Evolutionary conservation across 2,329 filamentous ascomycete genomes (phyloP).

Genomic region (Diaporthe vexans): DNA sequence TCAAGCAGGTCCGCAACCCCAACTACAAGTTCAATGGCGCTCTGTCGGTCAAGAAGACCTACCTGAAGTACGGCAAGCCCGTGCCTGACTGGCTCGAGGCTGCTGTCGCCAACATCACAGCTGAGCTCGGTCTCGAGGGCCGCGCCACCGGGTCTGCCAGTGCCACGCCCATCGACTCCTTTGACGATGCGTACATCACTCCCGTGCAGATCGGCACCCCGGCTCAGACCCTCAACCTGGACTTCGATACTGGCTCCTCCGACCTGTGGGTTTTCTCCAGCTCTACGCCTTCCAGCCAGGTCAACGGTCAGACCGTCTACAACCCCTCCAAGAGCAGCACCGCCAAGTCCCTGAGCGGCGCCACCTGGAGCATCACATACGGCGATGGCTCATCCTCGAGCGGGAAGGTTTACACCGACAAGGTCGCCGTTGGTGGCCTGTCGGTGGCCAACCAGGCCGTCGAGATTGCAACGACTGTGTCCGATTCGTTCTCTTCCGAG

Average conservation of each 20-base stretch:
- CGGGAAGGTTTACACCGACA: conserved; percentile 51
- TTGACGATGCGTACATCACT: conserved; percentile 51
- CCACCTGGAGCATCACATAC: conserved; percentile 51
- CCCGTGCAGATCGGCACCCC: conserved; percentile 56
- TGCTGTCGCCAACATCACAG: conserved; percentile 36
- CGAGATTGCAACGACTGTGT: conserved; percentile 58
- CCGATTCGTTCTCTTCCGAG: conserved; percentile 54
- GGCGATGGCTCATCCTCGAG: conserved; percentile 51
- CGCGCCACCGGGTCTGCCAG: conserved; percentile 41
- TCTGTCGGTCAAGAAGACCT: conserved; percentile 44
- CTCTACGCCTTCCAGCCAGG: conserved; percentile 44
- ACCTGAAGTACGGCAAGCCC: conserved; percentile 43
- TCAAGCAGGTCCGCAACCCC: conserved; percentile 43
- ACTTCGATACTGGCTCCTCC: conserved; percentile 62
- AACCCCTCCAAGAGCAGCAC: conserved; percentile 48
- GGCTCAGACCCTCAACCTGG: conserved; percentile 57
- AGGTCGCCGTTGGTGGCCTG: conserved; percentile 52
- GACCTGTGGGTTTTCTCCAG: conserved; percentile 57
- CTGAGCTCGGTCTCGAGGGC: conserved; percentile 20
- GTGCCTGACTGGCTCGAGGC: conserved; percentile 40
- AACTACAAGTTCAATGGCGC: conserved; percentile 41
- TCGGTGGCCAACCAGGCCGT: conserved; percentile 58
- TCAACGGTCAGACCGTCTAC: conserved; percentile 50
- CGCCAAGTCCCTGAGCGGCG: conserved; percentile 46
- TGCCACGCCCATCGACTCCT: conserved; percentile 42